Evolutionary conservation across 805 yeast genomes (phyloP).

Genomic region (Cyberlindnera saturnus): DNA sequence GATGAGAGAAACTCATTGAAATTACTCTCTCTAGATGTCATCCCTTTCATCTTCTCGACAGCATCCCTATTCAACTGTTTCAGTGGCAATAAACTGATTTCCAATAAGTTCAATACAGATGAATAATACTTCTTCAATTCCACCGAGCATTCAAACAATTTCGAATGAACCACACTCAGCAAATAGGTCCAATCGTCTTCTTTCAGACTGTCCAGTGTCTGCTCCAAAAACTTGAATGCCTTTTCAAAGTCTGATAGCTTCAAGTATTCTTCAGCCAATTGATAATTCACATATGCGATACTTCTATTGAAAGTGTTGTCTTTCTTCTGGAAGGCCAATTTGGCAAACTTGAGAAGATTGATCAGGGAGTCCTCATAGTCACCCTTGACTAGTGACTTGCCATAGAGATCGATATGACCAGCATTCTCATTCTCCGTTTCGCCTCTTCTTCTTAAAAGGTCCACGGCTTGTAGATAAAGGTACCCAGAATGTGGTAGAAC

Average conservation of each 20-base stretch:
- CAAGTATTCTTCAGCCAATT: slow-evolving; percentile 45
- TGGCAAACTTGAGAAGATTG: slow-evolving; percentile 29
- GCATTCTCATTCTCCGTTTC: slow-evolving; percentile 1
- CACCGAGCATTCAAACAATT: slow-evolving; percentile 34
- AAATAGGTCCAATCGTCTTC: slow-evolving; percentile 37
- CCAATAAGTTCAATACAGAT: slow-evolving; percentile 28
- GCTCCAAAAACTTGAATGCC: slow-evolving; percentile 37
- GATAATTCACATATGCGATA: slow-evolving; percentile 38
- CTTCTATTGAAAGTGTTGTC: slow-evolving; percentile 31
- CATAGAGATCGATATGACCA: slow-evolving; percentile 3
- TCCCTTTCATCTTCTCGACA: not conserved
- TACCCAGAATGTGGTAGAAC: slow-evolving; percentile 40
- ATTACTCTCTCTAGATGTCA: slow-evolving; percentile 1
- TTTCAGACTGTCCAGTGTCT: slow-evolving; percentile 31
- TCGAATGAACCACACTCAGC: slow-evolving; percentile 27
- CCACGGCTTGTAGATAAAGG: slow-evolving; percentile 34
- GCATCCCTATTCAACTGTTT: slow-evolving; percentile 1
- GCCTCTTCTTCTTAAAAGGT: slow-evolving; percentile 24
- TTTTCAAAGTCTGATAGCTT: slow-evolving; percentile 28
- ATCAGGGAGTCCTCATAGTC: slow-evolving; percentile 16
- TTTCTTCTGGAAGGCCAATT: slow-evolving; percentile 31
- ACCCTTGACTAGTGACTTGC: not conserved
- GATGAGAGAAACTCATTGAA: slow-evolving; percentile 3
- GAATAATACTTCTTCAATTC: slow-evolving; percentile 27
- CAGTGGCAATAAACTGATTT: slow-evolving; percentile 25